Conservation (phyloP, 2,329 filamentous ascomycete genomes). For the Graphilbum sp. region DNA sequence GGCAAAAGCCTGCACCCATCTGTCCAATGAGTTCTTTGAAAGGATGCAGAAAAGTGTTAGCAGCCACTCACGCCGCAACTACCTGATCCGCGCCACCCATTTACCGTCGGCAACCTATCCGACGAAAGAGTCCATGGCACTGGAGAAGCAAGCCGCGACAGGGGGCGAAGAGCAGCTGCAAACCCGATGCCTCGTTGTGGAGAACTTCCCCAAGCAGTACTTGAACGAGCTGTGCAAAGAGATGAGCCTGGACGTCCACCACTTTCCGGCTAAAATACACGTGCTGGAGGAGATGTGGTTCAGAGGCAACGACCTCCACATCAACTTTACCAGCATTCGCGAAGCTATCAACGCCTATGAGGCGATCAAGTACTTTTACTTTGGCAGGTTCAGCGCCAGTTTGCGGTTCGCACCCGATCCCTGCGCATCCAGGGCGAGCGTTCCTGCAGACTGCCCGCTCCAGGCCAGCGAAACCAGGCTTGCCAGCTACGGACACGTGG, state of each 20-base stretch:
- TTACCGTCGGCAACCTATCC: conserved; percentile 7
- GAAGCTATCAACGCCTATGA: conserved; percentile 5
- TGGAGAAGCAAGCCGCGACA: not conserved
- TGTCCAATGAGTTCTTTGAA: not conserved
- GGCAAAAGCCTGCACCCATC: not conserved
- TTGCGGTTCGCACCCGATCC: conserved; percentile 5
- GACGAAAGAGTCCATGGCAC: not conserved
- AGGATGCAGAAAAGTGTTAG: not conserved
- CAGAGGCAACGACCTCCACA: conserved; percentile 3
- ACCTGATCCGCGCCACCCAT: not conserved
- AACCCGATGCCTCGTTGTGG: conserved; percentile 7
- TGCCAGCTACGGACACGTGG: conserved; percentile 4
- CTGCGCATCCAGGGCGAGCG: not conserved
- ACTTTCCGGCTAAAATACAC: not conserved
- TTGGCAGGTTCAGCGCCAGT: conserved; percentile 3
- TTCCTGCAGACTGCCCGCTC: not conserved
- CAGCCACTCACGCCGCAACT: not conserved
- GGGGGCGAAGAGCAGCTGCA: not conserved
- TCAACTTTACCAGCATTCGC: conserved; percentile 7
- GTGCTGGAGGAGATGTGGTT: conserved; percentile 9
- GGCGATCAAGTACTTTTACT: conserved; percentile 4
- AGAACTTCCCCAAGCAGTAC: conserved; percentile 5
- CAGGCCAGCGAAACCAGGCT: not conserved
- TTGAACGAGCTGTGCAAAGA: conserved; percentile 6
- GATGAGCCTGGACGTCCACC: conserved; percentile 1